Evolutionary conservation across 352 stramenopile species (phyloP), one percentile per base, ranked within the genome.

Genomic region (Globisporangium lucens): DNA sequence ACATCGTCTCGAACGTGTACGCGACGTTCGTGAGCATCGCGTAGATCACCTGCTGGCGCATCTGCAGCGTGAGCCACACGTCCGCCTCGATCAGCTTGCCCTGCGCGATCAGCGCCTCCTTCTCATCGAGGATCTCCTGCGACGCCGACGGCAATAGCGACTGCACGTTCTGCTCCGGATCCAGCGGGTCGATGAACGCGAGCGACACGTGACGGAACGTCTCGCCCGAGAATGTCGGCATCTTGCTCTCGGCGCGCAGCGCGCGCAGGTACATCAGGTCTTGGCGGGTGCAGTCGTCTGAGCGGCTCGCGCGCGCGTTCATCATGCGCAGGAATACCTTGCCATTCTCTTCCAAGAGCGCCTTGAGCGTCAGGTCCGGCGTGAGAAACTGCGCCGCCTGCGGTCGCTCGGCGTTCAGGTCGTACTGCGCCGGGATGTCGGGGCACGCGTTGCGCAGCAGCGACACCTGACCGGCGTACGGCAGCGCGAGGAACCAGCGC

Each of bases 1-100:
- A 93, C 76, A 95, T 89, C 43, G 80, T 88, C 72, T 95, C 87
- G 62, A 95, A 95, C 20, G 87, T 93, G 65, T 87, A 75, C n/a
- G 82, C 84, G 59, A 95, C 73, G 66, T 93, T 92, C 47, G 83
- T 87, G n/a, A 95, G 78, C 61, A 95, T 71, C 61, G 83, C 85
- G 59, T 90, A 80, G 61, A 95, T 82, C 10, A 91, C 79, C 57
- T 93, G 87, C 70, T 95, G 87, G 24, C 87, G 85, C 87, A 95
- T 95, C 63, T 95, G 87, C 38, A 95, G 74, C 33, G 87, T 85
- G 51, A 95, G 75, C 85, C 85, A 95, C 46, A 95, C 87, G 64
- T 95, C 87, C 1, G 87, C 87, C 61, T 95, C 87, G 62, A 95
- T 85, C 29, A 95, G 80, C 29, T 85, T 84, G 58, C 85, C 82